Evolutionary conservation across 2,329 filamentous ascomycete species (phyloP).

Genomic region (Colletotrichum sansevieriae): DNA sequence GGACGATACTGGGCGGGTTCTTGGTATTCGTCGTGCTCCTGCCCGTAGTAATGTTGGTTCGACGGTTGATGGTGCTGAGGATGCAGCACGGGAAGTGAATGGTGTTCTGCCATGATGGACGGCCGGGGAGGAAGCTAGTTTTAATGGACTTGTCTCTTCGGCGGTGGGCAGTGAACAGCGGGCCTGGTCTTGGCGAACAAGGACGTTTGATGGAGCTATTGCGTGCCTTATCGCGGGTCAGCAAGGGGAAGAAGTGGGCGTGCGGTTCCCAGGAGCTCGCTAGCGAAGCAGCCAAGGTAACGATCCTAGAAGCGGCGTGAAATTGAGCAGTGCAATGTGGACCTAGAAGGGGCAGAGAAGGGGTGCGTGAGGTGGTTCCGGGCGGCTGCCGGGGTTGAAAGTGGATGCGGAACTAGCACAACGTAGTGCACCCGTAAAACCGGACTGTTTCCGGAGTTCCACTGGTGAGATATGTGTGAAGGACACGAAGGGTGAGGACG

Average conservation of each 20-base stretch:
- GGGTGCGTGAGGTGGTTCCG: slow-evolving; percentile 36
- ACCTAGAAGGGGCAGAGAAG: slow-evolving; percentile 36
- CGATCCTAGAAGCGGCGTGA: slow-evolving; percentile 35
- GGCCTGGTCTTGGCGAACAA: slow-evolving; percentile 39
- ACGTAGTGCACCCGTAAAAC: slow-evolving; percentile 26
- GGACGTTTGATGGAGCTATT: slow-evolving; percentile 40
- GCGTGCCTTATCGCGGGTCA: slow-evolving; percentile 42
- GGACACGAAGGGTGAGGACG: slow-evolving; percentile 1
- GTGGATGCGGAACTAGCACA: slow-evolving; percentile 36
- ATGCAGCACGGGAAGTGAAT: slow-evolving; percentile 43
- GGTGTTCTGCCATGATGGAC: slow-evolving; percentile 52
- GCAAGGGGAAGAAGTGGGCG: slow-evolving; percentile 41
- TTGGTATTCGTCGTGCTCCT: slow-evolving; percentile 42
- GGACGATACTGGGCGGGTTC: slow-evolving; percentile 39
- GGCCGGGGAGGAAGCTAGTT: slow-evolving; percentile 47
- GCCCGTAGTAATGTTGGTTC: slow-evolving; percentile 45
- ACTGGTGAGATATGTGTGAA: slow-evolving; percentile 27
- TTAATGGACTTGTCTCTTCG: slow-evolving; percentile 50
- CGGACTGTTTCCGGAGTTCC: slow-evolving; percentile 36
- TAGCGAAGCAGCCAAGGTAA: slow-evolving; percentile 40
- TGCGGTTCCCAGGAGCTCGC: slow-evolving; percentile 34
- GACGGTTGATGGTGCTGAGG: slow-evolving; percentile 43
- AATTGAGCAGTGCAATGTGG: slow-evolving; percentile 33
- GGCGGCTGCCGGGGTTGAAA: slow-evolving; percentile 30
- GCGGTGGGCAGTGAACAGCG: slow-evolving; percentile 33